Conservation (phyloP, 371 early-diverging fungal genomes). For the Nematocida sp. region DNA sequence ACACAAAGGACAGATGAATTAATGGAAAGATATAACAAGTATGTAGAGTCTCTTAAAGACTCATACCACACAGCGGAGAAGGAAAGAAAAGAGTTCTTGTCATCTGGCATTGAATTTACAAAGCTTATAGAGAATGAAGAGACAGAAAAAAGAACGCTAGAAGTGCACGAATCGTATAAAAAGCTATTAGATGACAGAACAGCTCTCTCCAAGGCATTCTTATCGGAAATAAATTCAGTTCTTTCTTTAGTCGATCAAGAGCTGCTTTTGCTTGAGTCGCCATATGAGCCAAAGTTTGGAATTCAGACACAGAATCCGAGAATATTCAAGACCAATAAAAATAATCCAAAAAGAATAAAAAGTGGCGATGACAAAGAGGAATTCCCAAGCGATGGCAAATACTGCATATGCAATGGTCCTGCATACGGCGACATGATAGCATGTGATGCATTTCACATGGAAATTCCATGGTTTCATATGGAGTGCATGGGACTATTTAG, state of each 20-base stretch:
- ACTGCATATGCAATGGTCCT: constrained; percentile 68
- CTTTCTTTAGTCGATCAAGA: constrained; percentile 48
- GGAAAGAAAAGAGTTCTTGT: constrained; percentile 21
- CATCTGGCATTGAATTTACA: constrained; percentile 51
- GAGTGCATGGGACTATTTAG: constrained; percentile 80
- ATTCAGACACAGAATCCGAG: constrained; percentile 58
- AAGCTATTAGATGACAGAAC: constrained; percentile 40
- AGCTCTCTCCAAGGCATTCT: constrained; percentile 12
- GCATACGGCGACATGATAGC: constrained; percentile 70
- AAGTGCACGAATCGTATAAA: constrained; percentile 33
- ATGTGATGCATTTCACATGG: constrained; percentile 72
- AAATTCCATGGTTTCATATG: constrained; percentile 88
- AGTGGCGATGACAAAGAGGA: constrained; percentile 1
- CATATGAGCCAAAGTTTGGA: constrained; percentile 57
- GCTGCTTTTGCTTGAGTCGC: constrained; percentile 48
- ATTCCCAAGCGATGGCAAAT: constrained; percentile 7
- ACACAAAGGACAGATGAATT: constrained; percentile 13
- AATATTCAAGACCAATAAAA: constrained; percentile 56
- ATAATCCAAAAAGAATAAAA: constrained; percentile 21
- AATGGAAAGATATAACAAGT: constrained; percentile 39
- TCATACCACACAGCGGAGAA: constrained; percentile 7
- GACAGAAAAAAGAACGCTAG: constrained; percentile 20
- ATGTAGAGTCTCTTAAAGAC: constrained; percentile 24
- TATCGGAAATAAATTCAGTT: constrained; percentile 4
- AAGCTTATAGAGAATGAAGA: constrained; percentile 30